Base-by-base conservation (phyloP, 2,329 filamentous ascomycete species). In the Daldinia eschscholtzii region DNA sequence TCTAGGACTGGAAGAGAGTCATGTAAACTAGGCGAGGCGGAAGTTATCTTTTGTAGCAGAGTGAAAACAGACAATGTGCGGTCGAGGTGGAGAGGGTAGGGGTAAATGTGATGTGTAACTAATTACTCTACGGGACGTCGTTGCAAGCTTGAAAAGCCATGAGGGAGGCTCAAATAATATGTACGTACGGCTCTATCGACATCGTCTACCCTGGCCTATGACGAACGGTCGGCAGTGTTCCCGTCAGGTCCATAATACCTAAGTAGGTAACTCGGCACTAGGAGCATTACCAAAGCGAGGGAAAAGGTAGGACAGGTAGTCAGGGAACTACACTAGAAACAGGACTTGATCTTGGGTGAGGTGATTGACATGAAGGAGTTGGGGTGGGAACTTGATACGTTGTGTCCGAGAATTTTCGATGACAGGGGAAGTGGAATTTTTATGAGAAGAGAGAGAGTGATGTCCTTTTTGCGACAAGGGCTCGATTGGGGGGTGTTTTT, bases 311-410 rank as follows among this genome's bases (percentile, higher is more conserved):
- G 10, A 48, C 28, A 41, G 41, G 37, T 20, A 46, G 39, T 28
- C 20, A 58, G 15, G 37, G 13, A 18, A 57, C 33, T 42, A 41
- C 15, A 42, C 12, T 42, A 41, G 56, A 61, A 61, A 70, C 57
- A 67, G 65, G 64, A 63, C 57, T 67, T 69, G 62, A 65, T 63
- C 61, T 70, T 61, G 57, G 26, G 58, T 37, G 65, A 72, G 63
- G 61, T 70, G 70, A 72, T 72, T 68, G 63, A 72, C 70, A 72
- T 67, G 63, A 67, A 72, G 70, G 67, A 72, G 65, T 67, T 64
- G 48, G 57, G 23, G 65, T 70, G 70, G 70, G 67, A 72, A 23
- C 20, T 68, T 69, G 33, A 59, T 57, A 28, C 55, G 61, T 69
- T 64, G 66, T 64, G 66, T 68, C 64, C 57, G 58, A 72, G 70